These are phyloP conservation scores for Arabidopsis lyrata DNA, from an alignment of 441 rosid genomes.

Conservation along the genomic window DNA sequence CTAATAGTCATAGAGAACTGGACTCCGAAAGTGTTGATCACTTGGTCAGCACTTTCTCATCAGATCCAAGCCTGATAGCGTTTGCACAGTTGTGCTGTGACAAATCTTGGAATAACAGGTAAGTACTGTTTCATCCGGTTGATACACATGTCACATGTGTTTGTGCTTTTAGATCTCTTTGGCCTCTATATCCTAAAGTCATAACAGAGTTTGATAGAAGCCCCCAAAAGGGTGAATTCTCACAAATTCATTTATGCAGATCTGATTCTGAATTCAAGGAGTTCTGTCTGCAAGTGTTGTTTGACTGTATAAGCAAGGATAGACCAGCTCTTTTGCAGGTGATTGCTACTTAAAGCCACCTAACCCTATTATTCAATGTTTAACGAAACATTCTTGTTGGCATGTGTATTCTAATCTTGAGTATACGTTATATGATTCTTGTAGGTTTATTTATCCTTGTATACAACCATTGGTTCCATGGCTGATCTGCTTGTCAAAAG, in stretches of 20 bases:
- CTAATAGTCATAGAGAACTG: slow-evolving; percentile 51
- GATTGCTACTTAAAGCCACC: slow-evolving; percentile 32
- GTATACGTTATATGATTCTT: slow-evolving; percentile 33
- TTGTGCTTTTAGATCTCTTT: slow-evolving; percentile 10
- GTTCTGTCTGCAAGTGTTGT: slow-evolving; percentile 93
- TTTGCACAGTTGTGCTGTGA: slow-evolving; percentile 96
- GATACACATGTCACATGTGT: slow-evolving; percentile 1
- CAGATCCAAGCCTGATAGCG: slow-evolving; percentile 96
- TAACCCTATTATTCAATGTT: slow-evolving; percentile 1
- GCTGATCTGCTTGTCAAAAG: slow-evolving; percentile 68
- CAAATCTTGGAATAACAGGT: slow-evolving; percentile 87
- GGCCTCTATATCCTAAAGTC: slow-evolving; percentile 2
- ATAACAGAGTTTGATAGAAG: slow-evolving; percentile 14
- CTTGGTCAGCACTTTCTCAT: slow-evolving; percentile 93
- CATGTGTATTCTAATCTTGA: slow-evolving; percentile 16
- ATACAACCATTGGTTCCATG: slow-evolving; percentile 73
- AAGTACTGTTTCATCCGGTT: slow-evolving; percentile 35
- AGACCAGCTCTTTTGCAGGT: slow-evolving; percentile 97
- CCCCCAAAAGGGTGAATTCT: neutral
- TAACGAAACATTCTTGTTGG: slow-evolving; percentile 11
- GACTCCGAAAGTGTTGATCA: slow-evolving; percentile 80
- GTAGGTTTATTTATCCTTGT: slow-evolving; percentile 89
- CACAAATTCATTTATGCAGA: slow-evolving; percentile 56
- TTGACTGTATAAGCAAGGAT: slow-evolving; percentile 97
- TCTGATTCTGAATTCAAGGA: slow-evolving; percentile 88